phyloP scores from a whole-genome alignment of 345 rosid species.

The Arabis alpina region DNA sequence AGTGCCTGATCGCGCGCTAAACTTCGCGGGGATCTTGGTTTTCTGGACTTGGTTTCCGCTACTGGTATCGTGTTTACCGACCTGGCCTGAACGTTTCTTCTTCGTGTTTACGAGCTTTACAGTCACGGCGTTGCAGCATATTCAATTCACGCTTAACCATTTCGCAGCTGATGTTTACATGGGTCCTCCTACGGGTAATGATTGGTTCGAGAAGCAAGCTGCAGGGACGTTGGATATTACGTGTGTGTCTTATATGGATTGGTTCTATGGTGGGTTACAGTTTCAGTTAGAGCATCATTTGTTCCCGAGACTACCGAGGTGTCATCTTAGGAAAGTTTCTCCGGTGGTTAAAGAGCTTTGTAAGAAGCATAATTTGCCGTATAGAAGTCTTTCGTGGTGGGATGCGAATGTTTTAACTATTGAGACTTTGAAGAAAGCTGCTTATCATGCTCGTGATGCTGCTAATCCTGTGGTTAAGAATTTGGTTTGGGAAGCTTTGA shows the following conservation, averaged over 20 bases:
- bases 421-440: conserved; percentile 69
- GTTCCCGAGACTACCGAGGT: conserved; percentile 90
- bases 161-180: conserved; percentile 76
- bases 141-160: conserved; percentile 90
- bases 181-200: conserved; percentile 74
- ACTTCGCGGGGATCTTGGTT: conserved; percentile 65
- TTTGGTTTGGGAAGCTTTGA: conserved; percentile 48
- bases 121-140: conserved; percentile 77
- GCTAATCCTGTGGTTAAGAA: conserved; percentile 48
- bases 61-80: conserved; percentile 73
- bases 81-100: conserved; percentile 72
- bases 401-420: conserved; percentile 79
- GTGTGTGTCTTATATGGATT: conserved; percentile 86
- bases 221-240: conserved; percentile 80
- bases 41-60: conserved; percentile 98
- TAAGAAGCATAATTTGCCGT: conserved; percentile 90
- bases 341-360: conserved; percentile 80
- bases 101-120: conserved; percentile 73
- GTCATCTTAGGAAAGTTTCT: conserved; percentile 72
- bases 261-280: conserved; percentile 93
- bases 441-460: conserved; percentile 75
- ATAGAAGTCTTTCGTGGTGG: conserved; percentile 71
- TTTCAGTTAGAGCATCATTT: conserved; percentile 97
- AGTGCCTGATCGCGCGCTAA: conserved; percentile 71
- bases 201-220: conserved; percentile 97